phyloP scores from a whole-genome alignment of 345 rosid genomes.

The Mallotus nudiflorus region DNA sequence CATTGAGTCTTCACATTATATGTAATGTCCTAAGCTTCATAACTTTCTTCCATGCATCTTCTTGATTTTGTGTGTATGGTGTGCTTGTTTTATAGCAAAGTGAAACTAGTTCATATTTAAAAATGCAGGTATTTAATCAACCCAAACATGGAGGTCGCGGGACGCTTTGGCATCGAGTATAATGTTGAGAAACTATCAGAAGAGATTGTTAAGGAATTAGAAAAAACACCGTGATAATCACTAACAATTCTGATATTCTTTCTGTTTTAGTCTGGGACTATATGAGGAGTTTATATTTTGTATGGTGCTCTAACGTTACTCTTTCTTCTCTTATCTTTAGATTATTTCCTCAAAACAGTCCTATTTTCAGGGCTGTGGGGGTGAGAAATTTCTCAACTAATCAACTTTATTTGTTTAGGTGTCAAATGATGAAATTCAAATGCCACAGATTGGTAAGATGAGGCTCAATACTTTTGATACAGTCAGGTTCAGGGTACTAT shows the following conservation, averaged over 20 bases:
- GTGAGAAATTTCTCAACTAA: not conserved
- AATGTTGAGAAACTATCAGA: constrained; percentile 55
- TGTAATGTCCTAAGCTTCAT: constrained; percentile 39
- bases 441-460: not conserved
- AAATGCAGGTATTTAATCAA: constrained; percentile 68
- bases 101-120: constrained; percentile 6
- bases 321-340: not conserved
- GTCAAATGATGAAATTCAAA: not conserved
- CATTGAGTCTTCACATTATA: constrained; percentile 75
- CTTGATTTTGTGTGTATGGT: not conserved
- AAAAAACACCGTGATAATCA: constrained; percentile 12
- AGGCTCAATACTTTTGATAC: not conserved
- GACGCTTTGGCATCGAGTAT: constrained; percentile 79
- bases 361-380: not conserved
- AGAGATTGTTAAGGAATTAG: constrained; percentile 59
- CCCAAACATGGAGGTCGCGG: constrained; percentile 79
- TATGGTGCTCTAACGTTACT: not conserved
- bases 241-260: not conserved
- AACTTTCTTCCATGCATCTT: not conserved
- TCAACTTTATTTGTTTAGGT: not conserved
- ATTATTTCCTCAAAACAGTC: not conserved
- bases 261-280: not conserved
- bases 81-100: not conserved
- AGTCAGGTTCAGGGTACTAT: not conserved
- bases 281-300: not conserved